Conservation (phyloP, 768 basidiomycete genomes). For the Leccinum imitatum region DNA sequence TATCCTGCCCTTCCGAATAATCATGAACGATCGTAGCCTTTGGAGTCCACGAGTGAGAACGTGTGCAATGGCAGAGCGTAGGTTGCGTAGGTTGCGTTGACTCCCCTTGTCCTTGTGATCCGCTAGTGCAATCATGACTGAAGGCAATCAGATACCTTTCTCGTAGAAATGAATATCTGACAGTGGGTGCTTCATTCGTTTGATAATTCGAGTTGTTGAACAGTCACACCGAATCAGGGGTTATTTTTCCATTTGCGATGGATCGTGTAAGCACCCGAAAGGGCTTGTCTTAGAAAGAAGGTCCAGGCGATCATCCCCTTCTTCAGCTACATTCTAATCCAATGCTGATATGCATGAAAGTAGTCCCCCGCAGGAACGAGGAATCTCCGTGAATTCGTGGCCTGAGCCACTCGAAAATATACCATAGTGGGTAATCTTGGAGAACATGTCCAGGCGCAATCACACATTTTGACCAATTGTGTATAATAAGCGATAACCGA, state of each 20-base stretch:
- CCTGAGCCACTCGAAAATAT: too few relatives aligned
- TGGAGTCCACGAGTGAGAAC: not conserved
- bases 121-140: not conserved
- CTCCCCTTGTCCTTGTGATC: not conserved
- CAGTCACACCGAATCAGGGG: not conserved
- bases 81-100: not conserved
- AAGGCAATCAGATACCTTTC: not conserved
- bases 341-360: too few relatives aligned
- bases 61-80: not conserved
- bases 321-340: not conserved
- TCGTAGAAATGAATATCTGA: not conserved
- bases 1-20: not conserved
- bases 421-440: slow-evolving; percentile 6
- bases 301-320: not conserved
- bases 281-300: too few relatives aligned
- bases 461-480: slow-evolving; percentile 12
- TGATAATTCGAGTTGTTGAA: not conserved
- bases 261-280: slow-evolving; percentile 7
- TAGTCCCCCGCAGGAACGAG: too few relatives aligned
- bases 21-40: not conserved
- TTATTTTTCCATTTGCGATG: not conserved
- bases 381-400: too few relatives aligned
- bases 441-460: slow-evolving; percentile 25
- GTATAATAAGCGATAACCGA: slow-evolving; percentile 17
- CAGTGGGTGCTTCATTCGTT: not conserved